Conservation (phyloP, 306 rosid genomes). For the Quercus cerris region DNA sequence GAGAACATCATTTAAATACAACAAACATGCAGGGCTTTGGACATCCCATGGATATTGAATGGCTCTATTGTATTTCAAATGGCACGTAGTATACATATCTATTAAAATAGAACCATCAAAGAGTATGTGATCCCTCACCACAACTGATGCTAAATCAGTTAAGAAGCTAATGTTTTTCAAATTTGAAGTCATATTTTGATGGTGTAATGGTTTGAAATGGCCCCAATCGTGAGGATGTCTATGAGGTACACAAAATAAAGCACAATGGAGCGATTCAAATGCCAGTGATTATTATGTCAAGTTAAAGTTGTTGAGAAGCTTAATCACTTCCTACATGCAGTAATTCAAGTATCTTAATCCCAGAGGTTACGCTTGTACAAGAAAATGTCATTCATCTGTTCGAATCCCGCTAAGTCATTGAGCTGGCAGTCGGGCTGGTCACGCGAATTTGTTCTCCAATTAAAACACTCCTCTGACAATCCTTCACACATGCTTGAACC, state of each 20-base stretch:
- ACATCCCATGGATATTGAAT: conserved; percentile 46
- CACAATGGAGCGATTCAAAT: conserved; percentile 50
- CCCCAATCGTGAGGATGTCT: conserved; percentile 26
- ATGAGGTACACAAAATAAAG: conserved; percentile 34
- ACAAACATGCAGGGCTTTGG: conserved; percentile 17
- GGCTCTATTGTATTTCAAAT: conserved; percentile 21
- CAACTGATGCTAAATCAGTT: conserved; percentile 7
- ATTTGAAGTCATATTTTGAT: conserved; percentile 24
- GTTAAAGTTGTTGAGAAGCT: conserved; percentile 37
- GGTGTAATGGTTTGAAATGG: conserved; percentile 25
- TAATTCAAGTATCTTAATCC: conserved; percentile 57
- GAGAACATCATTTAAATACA: not conserved
- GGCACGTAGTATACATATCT: conserved; percentile 1
- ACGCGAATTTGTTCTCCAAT: conserved; percentile 23
- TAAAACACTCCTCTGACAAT: conserved; percentile 42
- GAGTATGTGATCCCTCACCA: conserved; percentile 35
- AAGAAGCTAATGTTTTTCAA: conserved; percentile 24
- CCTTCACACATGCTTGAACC: conserved; percentile 54
- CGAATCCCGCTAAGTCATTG: conserved; percentile 52
- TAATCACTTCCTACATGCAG: conserved; percentile 47
- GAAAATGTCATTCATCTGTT: conserved; percentile 65
- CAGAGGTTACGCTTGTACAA: conserved; percentile 75
- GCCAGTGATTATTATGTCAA: conserved; percentile 30
- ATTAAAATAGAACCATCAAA: conserved; percentile 9
- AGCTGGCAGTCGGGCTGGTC: conserved; percentile 38